Percentiles rank a stretch among this genome's conserved stretches.
phyloP scores from a whole-genome alignment of 495 filamentous ascomycete genomes.

The Staphylotrichum longicolle region DNA sequence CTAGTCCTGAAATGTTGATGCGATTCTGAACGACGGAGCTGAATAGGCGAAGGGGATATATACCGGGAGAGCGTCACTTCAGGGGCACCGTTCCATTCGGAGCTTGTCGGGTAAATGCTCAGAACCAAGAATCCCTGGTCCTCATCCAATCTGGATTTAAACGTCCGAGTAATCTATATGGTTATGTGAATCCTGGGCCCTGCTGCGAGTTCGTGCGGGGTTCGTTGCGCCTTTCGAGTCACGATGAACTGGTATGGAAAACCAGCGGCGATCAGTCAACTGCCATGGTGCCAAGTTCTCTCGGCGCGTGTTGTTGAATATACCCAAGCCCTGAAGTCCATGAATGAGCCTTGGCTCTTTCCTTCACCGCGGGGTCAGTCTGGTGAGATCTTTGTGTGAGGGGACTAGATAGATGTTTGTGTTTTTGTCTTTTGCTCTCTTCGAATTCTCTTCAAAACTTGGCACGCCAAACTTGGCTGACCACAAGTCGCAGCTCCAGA shows the following conservation, averaged over 20 bases:
- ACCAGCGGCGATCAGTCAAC: neutral
- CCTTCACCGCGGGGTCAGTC: too few species aligned
- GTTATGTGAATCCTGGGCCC: neutral
- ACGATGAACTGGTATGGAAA: neutral
- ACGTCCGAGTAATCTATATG: constrained; percentile 7
- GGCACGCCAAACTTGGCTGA: too few species aligned
- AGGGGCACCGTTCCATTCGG: neutral
- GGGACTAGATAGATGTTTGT: too few species aligned
- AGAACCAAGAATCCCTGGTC: neutral
- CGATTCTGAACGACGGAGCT: neutral
- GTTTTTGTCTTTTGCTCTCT: too few species aligned
- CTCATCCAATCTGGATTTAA: neutral
- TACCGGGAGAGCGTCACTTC: neutral
- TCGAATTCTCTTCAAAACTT: too few species aligned
- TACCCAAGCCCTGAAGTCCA: too few species aligned
- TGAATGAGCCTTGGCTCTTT: too few species aligned
- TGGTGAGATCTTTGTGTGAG: too few species aligned
- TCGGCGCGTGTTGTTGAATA: neutral
- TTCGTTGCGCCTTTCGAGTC: neutral
- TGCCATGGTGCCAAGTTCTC: constrained; percentile 3
- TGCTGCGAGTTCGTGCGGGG: constrained; percentile 1
- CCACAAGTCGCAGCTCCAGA: too few species aligned
- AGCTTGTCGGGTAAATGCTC: constrained; percentile 2
- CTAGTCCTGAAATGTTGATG: neutral
- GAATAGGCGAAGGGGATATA: constrained; percentile 3